Base-by-base conservation (phyloP, 2,329 filamentous ascomycete genomes). In the Microsporum audouinii region DNA sequence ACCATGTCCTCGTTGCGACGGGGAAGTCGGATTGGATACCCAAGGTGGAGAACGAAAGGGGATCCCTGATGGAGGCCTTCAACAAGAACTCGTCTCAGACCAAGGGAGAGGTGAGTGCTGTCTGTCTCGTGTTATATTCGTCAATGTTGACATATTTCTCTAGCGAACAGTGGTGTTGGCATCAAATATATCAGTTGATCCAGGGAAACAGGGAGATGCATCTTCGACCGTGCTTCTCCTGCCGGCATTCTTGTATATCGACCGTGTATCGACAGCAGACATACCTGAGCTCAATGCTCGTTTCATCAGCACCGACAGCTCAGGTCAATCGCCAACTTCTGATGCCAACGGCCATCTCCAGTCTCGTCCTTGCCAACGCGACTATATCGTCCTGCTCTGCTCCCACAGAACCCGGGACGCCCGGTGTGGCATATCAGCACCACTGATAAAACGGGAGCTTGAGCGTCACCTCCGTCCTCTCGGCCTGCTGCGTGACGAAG, bases 1-100 rank as follows among this genome's bases (percentile, higher is more conserved):
- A 90, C 29, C 94, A 99, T 75, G 72, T 96, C 64, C 78, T 99
- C 34, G 90, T 97, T 14, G 94, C 89, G 31, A 99, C 94, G 12
- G 89, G 91, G 63, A 96, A 96, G 82, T 82, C 86, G 29, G 94
- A 99, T 75, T 99, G 94, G 94, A 87, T 91, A 69, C 78, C 89
- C 62, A 88, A 95, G 76, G 89, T 96, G 47, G 84, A 83, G 61
- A 88, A 96, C 70, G 92, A 96, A 78, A 86, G 88, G 74, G 88
- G 88, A 3, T 90, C 86, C 71, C 81, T 92, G 39, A 92, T 92
- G 88, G 80, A 89, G 76, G 88, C 87, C 1, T 81, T 91, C 66
- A 80, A 74, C 51, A 75, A 74, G 58, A 71, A 71, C n/a, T 74
- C 73, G 1, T 51, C 75, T 10, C 43, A 47, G 43, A 5, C 43